Conservation (phyloP, 2,329 filamentous ascomycete genomes). For the Colletotrichum neosansevieriae region DNA sequence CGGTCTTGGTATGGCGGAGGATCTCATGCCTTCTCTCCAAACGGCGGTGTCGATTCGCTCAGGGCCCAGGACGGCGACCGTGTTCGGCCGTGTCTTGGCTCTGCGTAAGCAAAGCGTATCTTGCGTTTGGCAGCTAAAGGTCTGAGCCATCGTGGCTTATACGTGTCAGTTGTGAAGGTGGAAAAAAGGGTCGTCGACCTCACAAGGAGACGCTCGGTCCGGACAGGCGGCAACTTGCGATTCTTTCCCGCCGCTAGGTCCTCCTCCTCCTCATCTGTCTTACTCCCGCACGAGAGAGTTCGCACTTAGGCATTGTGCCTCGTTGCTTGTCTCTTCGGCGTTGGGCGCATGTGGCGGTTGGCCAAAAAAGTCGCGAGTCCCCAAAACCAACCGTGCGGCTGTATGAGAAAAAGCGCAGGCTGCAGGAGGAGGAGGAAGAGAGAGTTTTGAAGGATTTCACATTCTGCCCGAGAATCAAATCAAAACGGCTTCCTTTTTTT, state of each 20-base stretch:
- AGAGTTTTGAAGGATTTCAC: slow-evolving; percentile 34
- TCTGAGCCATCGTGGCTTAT: slow-evolving; percentile 38
- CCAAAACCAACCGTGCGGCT: slow-evolving; percentile 32
- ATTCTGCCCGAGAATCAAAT: slow-evolving; percentile 38
- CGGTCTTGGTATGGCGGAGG: not conserved
- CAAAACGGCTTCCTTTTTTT: slow-evolving; percentile 19
- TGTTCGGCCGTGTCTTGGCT: slow-evolving; percentile 35
- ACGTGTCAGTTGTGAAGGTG: slow-evolving; percentile 14
- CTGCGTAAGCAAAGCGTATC: slow-evolving; percentile 39
- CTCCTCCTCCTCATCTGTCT: not conserved
- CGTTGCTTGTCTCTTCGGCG: slow-evolving; percentile 5
- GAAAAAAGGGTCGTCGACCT: not conserved
- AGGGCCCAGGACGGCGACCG: slow-evolving; percentile 14
- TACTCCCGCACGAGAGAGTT: slow-evolving; percentile 4
- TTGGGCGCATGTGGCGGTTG: slow-evolving; percentile 23
- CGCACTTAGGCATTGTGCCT: slow-evolving; percentile 18
- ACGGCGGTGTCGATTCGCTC: not conserved
- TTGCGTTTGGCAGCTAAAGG: slow-evolving; percentile 36
- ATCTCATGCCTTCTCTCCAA: not conserved
- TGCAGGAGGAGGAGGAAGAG: not conserved
- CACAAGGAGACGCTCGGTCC: slow-evolving; percentile 23
- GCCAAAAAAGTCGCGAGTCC: not conserved
- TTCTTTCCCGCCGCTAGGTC: slow-evolving; percentile 23
- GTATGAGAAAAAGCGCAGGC: slow-evolving; percentile 20
- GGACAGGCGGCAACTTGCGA: slow-evolving; percentile 23